Conservation (phyloP, 768 basidiomycete genomes). For the Termitomyces sp. region DNA sequence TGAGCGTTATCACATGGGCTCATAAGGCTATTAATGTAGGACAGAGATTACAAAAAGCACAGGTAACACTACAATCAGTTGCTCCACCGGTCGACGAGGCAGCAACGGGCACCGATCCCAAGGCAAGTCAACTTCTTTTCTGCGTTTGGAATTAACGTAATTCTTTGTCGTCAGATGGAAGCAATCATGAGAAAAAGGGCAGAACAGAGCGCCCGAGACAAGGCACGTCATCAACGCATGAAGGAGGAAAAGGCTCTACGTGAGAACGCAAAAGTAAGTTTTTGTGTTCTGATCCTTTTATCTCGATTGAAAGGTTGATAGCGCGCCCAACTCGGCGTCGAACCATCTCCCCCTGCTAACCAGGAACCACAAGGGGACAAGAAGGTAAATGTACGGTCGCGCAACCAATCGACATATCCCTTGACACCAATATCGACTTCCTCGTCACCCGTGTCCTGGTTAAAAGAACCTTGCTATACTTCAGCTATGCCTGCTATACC, state of each 20-base stretch:
- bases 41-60: conserved; percentile 2
- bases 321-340: not conserved
- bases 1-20: not conserved
- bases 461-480: conserved; percentile 1
- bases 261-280: conserved; percentile 1
- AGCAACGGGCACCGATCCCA: conserved; percentile 1
- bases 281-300: not conserved
- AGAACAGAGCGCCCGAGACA: conserved; percentile 33
- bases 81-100: not conserved
- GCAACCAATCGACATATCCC: conserved; percentile 4
- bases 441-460: conserved; percentile 14
- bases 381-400: not conserved
- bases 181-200: conserved; percentile 22
- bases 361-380: not conserved
- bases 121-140: not conserved
- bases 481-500: conserved; percentile 5
- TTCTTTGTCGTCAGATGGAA: conserved; percentile 15
- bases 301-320: not conserved
- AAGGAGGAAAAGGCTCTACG: conserved; percentile 21
- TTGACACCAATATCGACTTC: conserved; percentile 18
- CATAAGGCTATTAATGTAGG: not conserved
- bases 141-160: not conserved
- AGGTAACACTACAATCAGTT: not conserved
- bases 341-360: not conserved
- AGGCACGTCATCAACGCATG: conserved; percentile 22